Conservation (phyloP, 495 filamentous ascomycete genomes). For the Mytilinidion resinicola region DNA sequence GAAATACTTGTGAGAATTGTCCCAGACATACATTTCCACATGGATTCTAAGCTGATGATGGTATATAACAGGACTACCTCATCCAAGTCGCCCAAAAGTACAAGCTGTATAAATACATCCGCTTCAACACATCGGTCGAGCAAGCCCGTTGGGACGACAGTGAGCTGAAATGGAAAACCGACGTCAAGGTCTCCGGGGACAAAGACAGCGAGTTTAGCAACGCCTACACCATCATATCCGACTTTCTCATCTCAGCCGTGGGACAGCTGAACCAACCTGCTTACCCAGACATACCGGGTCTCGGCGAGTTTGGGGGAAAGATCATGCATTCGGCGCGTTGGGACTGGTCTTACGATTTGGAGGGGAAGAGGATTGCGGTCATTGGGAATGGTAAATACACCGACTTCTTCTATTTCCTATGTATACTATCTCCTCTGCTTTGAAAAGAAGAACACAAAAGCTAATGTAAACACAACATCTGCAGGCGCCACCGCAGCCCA, state of each 20-base stretch:
- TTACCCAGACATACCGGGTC: slow-evolving; percentile 53
- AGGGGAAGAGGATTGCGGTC: slow-evolving; percentile 46
- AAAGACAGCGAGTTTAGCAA: slow-evolving; percentile 44
- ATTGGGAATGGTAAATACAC: slow-evolving; percentile 33
- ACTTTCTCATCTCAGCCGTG: slow-evolving; percentile 59
- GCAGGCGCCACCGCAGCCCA: slow-evolving; percentile 65
- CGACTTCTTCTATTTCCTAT: not conserved
- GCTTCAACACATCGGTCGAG: slow-evolving; percentile 49
- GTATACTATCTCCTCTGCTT: no score
- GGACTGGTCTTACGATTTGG: slow-evolving; percentile 50
- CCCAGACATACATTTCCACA: not conserved
- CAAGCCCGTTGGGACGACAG: slow-evolving; percentile 52
- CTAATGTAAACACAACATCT: not conserved
- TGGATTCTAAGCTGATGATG: no score
- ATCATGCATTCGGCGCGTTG: slow-evolving; percentile 47
- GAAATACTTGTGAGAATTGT: slow-evolving; percentile 46
- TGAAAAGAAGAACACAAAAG: no score
- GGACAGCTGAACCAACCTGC: slow-evolving; percentile 57
- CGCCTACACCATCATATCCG: slow-evolving; percentile 43
- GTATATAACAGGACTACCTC: slow-evolving; percentile 42
- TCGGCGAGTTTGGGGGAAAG: slow-evolving; percentile 50
- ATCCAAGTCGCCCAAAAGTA: slow-evolving; percentile 52
- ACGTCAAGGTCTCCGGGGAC: slow-evolving; percentile 39
- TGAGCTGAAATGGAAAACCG: slow-evolving; percentile 49
- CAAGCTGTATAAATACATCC: slow-evolving; percentile 50